Conservation (phyloP, 352 stramenopile species). For the Phytopythium kandeliae region DNA sequence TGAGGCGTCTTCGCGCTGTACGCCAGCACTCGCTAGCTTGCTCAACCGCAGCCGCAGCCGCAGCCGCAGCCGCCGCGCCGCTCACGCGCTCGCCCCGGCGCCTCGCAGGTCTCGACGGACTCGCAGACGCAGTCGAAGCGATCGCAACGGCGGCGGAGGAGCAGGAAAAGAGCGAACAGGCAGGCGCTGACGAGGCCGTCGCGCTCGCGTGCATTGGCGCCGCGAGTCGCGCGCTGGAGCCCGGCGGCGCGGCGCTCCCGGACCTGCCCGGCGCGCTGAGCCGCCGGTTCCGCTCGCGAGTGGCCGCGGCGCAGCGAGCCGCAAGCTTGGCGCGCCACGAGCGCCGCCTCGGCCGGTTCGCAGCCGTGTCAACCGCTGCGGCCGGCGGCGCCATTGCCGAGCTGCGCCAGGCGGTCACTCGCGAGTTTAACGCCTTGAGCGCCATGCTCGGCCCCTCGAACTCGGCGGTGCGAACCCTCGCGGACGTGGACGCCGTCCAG, state of each 20-base stretch:
- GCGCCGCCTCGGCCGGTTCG: not conserved
- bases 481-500: not conserved
- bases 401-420: not conserved
- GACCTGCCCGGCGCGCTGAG: not conserved
- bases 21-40: too few relatives aligned
- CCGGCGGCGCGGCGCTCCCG: not conserved
- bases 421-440: not conserved
- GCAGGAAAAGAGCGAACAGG: not conserved
- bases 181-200: not conserved
- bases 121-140: not conserved
- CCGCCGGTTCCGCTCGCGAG: not conserved
- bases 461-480: not conserved
- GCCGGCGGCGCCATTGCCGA: not conserved
- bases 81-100: not conserved
- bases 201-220: not conserved
- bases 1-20: slow-evolving; percentile 20
- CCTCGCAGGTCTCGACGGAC: not conserved
- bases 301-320: not conserved
- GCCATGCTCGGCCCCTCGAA: not conserved
- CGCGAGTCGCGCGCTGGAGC: not conserved
- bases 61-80: too few relatives aligned
- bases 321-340: not conserved
- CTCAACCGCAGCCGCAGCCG: too few relatives aligned
- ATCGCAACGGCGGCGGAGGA: not conserved
- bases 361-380: not conserved